Base-by-base conservation (phyloP, 768 basidiomycete species). In the Boletellus emodensis region DNA sequence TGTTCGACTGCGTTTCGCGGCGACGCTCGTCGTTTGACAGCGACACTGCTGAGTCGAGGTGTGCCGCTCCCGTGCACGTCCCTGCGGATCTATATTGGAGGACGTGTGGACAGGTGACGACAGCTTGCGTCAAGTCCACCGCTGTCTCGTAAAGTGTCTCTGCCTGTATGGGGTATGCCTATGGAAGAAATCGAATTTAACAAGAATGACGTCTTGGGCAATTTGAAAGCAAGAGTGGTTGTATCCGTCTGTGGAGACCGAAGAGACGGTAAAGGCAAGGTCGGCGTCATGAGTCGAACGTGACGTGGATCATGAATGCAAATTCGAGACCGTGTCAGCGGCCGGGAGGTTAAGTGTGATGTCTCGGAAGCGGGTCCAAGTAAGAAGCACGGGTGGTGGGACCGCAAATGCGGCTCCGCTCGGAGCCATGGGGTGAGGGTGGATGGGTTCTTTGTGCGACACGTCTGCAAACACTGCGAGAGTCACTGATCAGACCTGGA, bases 1-100 rank as follows among this genome's bases (percentile, higher is more conserved):
- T 60, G 80, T 79, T 53, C 72, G 90, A 42, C 64, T 91, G 58
- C 73, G 88, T 46, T 83, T 87, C 55, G 72, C 69, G 40, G 84
- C 86, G 39, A 65, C 77, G 34, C 55, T 77, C 51, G 68, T 65
- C 43, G 39, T 38, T 33, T 60, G 60, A 62, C 54, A 42, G 46
- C n/a, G 52, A 57, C 52, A 43, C 10, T 14, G 35, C 42, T 38
- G 41, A 44, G 33, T 61, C 40, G 45, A 44, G 33, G 52, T 33
- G 32, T 20, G 39, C 41, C 44, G 43, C 20, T 26, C 18, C 49
- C 40, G 32, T 20, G 34, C 38, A 44, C 44, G 35, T 37, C 6
- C 13, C 38, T 28, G 45, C 30, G 46, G 41, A 52, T 53, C 36
- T 24, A 28, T 51, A 26, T 22, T 20, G 33, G 33, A n/a, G 32